phyloP scores from a whole-genome alignment of 75 land plant genomes.

The Ceratopteris richardii region DNA sequence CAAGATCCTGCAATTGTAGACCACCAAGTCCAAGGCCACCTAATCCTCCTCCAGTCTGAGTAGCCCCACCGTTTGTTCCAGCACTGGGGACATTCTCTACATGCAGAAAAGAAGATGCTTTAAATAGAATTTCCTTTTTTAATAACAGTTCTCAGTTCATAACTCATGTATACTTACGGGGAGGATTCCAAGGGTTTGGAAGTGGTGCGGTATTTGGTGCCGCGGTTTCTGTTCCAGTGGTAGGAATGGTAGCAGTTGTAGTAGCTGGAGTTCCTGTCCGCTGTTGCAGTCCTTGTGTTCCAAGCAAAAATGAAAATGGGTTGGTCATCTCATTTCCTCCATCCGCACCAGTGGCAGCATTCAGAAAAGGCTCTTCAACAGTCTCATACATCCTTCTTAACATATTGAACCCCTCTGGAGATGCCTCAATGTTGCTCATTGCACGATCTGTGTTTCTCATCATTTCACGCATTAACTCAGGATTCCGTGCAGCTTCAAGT shows the following conservation, averaged over 20 bases:
- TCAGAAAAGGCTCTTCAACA: constrained; percentile 83
- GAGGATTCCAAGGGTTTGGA: constrained; percentile 78
- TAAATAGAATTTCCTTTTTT: too few species aligned
- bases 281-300: constrained; percentile 28
- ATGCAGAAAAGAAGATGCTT: background rate
- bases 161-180: too few species aligned
- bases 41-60: constrained; percentile 7
- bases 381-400: constrained; percentile 93
- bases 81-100: constrained; percentile 5
- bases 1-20: constrained; percentile 43
- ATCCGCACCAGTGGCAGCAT: constrained; percentile 63
- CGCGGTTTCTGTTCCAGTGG: constrained; percentile 30
- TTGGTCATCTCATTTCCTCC: constrained; percentile 47
- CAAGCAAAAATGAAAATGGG: constrained; percentile 81
- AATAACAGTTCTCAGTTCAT: too few species aligned
- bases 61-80: constrained; percentile 29
- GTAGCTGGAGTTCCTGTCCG: background rate
- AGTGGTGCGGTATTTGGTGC: constrained; percentile 88
- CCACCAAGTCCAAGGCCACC: constrained; percentile 21
- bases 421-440: constrained; percentile 94
- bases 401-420: constrained; percentile 96
- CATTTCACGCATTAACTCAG: constrained; percentile 93
- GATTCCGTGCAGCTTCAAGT: constrained; percentile 79
- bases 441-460: constrained; percentile 93
- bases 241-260: constrained; percentile 21